phyloP scores from a whole-genome alignment of 306 rosid genomes.

The Dryas octopetala region DNA sequence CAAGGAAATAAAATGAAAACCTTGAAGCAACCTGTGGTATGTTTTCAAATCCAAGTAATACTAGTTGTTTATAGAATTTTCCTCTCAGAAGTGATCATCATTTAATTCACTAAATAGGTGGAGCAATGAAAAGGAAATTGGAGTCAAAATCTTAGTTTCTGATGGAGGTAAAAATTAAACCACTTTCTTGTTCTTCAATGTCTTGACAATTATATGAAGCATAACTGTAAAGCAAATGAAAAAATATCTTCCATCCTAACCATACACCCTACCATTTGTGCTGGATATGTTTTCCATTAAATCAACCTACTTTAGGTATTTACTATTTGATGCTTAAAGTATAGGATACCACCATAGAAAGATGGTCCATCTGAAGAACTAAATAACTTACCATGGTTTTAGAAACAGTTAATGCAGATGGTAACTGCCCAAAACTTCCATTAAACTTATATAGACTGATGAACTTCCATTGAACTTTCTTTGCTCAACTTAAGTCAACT shows the following conservation, averaged over 20 bases:
- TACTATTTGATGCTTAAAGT: background rate
- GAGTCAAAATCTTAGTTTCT: background rate
- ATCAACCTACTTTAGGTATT: background rate
- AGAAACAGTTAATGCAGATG: background rate
- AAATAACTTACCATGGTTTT: background rate
- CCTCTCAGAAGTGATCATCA: background rate
- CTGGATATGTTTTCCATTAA: background rate
- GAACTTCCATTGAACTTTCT: background rate
- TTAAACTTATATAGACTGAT: background rate
- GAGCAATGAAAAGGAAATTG: background rate
- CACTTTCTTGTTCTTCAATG: background rate
- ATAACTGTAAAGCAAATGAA: background rate
- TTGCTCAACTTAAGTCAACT: background rate
- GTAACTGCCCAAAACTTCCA: background rate
- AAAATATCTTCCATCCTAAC: background rate
- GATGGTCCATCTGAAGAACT: background rate
- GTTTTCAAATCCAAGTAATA: background rate
- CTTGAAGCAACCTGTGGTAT: background rate
- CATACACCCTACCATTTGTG: background rate
- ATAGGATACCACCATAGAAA: background rate
- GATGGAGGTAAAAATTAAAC: background rate
- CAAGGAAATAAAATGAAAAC: conserved; percentile 12
- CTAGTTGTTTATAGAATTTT: background rate
- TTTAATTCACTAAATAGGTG: background rate
- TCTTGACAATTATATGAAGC: background rate